Evolutionary conservation across 139 green algal genomes (phyloP).

Genomic region (Ettlia oleoabundans): DNA sequence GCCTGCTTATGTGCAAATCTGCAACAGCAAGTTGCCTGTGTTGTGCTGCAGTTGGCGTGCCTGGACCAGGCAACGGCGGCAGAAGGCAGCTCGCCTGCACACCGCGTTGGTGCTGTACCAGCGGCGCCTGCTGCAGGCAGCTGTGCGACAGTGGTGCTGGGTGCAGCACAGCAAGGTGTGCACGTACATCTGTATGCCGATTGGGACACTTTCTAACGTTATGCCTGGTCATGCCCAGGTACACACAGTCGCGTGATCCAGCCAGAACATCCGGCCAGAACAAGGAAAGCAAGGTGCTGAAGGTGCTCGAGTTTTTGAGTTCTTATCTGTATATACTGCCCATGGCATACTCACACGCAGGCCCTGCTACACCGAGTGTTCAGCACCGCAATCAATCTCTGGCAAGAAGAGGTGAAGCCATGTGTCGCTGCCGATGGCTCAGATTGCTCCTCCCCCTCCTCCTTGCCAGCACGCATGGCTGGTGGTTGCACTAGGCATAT

Average conservation of each 20-base stretch:
- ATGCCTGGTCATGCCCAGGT: background rate
- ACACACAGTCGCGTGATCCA: too few relatives aligned
- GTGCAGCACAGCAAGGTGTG: slow-evolving; percentile 23
- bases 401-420: slow-evolving; percentile 33
- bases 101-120: slow-evolving; percentile 7
- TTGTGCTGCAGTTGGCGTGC: slow-evolving; percentile 19
- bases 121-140: background rate
- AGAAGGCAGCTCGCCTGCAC: slow-evolving; percentile 10
- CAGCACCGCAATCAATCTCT: slow-evolving; percentile 18
- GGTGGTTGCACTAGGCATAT: too few relatives aligned
- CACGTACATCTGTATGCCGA: background rate
- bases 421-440: too few relatives aligned
- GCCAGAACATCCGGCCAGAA: too few relatives aligned
- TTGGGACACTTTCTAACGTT: background rate
- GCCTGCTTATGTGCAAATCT: background rate
- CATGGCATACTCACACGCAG: background rate
- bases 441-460: too few relatives aligned
- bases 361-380: slow-evolving; percentile 40
- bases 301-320: too few relatives aligned
- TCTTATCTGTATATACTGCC: background rate
- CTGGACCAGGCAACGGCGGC: slow-evolving; percentile 4
- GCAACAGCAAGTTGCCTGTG: background rate
- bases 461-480: too few relatives aligned
- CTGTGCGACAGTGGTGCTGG: slow-evolving; percentile 27
- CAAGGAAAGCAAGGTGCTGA: too few relatives aligned